Percentiles rank a stretch among this genome's conserved stretches.
These are phyloP conservation scores for Pleomassaria siparia DNA, from an alignment of 2,329 filamentous ascomycete genomes.

Conservation along the genomic window DNA sequence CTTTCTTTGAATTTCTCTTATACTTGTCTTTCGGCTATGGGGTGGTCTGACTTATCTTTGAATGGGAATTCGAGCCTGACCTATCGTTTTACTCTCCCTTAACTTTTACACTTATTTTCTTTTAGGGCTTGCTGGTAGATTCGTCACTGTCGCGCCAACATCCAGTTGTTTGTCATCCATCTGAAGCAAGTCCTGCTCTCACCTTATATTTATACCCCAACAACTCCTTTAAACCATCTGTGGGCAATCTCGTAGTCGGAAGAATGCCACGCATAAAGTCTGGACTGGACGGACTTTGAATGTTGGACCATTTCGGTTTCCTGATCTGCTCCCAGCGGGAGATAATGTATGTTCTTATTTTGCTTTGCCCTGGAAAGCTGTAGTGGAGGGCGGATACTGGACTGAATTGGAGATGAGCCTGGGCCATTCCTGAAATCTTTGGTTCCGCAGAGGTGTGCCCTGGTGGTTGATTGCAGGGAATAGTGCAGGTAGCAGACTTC, in stretches of 20 bases:
- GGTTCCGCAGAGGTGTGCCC: too few relatives aligned
- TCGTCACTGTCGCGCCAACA: neutral
- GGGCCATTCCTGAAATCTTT: too few relatives aligned
- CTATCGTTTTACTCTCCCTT: neutral
- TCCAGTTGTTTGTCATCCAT: neutral
- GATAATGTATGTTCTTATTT: constrained; percentile 1
- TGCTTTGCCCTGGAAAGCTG: neutral
- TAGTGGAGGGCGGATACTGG: neutral
- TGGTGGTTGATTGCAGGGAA: too few relatives aligned
- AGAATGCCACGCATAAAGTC: neutral
- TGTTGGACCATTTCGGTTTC: neutral
- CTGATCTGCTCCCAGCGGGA: neutral
- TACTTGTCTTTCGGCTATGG: constrained; percentile 3
- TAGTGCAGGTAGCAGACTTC: too few relatives aligned
- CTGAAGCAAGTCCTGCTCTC: neutral
- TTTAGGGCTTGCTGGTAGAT: neutral
- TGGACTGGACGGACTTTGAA: neutral
- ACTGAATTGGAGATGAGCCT: neutral
- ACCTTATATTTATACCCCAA: constrained; percentile 1
- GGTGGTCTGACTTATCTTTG: neutral
- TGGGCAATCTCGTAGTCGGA: neutral
- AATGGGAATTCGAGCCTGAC: neutral
- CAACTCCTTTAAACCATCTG: neutral
- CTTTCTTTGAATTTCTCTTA: neutral
- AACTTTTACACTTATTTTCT: constrained; percentile 1